Evolutionary conservation across 202 grass and related monocot genomes (phyloP), one percentile per base, ranked within the genome.

Genomic region (Alloteropsis angusta): DNA sequence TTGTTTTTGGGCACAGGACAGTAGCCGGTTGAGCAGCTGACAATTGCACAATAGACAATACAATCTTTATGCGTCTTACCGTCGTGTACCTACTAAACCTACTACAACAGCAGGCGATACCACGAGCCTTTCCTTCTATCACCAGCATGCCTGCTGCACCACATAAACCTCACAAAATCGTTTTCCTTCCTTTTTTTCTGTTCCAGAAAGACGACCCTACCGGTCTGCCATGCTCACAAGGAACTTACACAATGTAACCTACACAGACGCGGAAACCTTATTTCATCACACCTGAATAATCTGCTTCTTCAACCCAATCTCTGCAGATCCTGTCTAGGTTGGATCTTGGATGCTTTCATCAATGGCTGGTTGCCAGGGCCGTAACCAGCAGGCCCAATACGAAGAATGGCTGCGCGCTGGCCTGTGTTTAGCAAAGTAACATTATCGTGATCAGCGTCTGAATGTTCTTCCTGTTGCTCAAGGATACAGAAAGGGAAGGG

Each of bases 401-500:
- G n/a, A 98, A 87, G 82, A 98, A 98, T 0, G 91, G 95, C 37
- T 98, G 95, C 4, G 95, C 91, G 9, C 89, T 98, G 43, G 95
- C 91, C 95, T 98, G 85, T 26, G 1, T 60, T 60, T 6, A 54
- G 49, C 4, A 63, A 56, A 21, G 47, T 10, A 74, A 74, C 46
- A 67, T 68, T 10, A 18, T 39, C 23, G 42, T 3, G 15, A 68
- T 30, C 15, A 70, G 15, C 7, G 8, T 48, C 55, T 58, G 11
- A 58, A 15, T 28, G 23, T 56, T 14, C 5, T 15, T 26, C 22
- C 11, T 58, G 55, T 6, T 28, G 55, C 23, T 28, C 55, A 26
- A 0, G 12, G 55, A 58, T 58, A 58, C 23, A 48, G 43, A 69
- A 47, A 0, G 4, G 66, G 43, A 10, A 2, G 7, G 12, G 7